These are phyloP conservation scores for Coemansia sp. DNA, from an alignment of 192 early-diverging fungal species.

Conservation along the genomic window DNA sequence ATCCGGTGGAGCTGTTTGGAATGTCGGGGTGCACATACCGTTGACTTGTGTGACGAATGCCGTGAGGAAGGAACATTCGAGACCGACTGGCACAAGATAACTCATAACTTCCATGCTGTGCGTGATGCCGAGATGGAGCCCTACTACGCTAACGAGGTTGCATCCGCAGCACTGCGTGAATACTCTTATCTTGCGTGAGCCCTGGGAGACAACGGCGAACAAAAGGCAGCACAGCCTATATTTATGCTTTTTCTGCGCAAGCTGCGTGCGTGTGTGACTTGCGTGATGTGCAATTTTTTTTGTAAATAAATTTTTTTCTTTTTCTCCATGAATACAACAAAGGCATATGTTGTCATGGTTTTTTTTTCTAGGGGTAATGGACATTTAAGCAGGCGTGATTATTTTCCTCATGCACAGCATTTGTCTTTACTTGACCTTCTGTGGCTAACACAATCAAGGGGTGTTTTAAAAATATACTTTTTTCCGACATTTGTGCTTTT, in stretches of 20 bases:
- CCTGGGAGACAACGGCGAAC: background rate
- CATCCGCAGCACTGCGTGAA: slow-evolving; percentile 41
- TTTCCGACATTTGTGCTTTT: background rate
- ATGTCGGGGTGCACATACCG: slow-evolving; percentile 62
- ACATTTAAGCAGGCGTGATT: background rate
- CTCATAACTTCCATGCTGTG: slow-evolving; percentile 34
- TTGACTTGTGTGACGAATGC: slow-evolving; percentile 71
- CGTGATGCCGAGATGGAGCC: slow-evolving; percentile 53
- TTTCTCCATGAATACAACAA: background rate
- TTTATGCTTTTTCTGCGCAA: background rate
- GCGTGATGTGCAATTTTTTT: background rate
- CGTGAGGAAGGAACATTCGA: slow-evolving; percentile 57
- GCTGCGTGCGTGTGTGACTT: background rate
- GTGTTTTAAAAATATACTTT: background rate
- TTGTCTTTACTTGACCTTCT: background rate
- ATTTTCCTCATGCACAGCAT: background rate
- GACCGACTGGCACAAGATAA: slow-evolving; percentile 31
- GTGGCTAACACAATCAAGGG: background rate
- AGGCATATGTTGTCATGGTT: background rate
- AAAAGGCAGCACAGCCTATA: background rate
- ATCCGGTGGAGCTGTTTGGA: slow-evolving; percentile 66
- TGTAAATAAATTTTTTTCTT: background rate
- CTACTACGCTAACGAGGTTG: slow-evolving; percentile 52
- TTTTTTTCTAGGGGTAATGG: background rate
- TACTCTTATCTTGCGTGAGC: slow-evolving; percentile 47